Evolutionary conservation across 306 rosid species (phyloP).

Genomic region (Arachis hypogaea): DNA sequence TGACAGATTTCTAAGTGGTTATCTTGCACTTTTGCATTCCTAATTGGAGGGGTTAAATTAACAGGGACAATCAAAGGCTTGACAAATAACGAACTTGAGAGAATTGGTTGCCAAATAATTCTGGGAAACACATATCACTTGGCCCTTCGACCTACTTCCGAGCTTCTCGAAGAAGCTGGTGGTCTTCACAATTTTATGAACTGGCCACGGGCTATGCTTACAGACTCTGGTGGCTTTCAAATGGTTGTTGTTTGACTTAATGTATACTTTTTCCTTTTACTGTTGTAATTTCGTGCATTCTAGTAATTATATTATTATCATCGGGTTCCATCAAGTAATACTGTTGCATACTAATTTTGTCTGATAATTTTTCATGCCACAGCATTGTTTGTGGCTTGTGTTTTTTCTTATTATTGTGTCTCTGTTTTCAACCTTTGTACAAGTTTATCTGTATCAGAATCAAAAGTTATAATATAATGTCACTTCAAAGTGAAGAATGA

Average conservation of each 20-base stretch:
- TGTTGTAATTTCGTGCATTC: constrained; percentile 30
- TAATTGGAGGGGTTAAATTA: constrained; percentile 32
- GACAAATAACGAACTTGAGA: constrained; percentile 83
- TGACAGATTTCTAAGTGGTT: constrained; percentile 18
- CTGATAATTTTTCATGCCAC: constrained; percentile 21
- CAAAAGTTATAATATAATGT: background rate
- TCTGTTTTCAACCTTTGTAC: background rate
- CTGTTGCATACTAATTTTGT: constrained; percentile 5
- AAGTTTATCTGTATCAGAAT: background rate
- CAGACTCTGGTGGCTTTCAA: constrained; percentile 98
- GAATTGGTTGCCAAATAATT: constrained; percentile 93
- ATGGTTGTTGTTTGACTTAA: constrained; percentile 59
- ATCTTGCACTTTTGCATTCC: constrained; percentile 25
- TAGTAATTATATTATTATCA: constrained; percentile 27
- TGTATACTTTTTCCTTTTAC: constrained; percentile 19
- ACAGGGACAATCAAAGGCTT: constrained; percentile 90
- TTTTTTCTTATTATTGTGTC: constrained; percentile 14
- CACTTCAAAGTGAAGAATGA: constrained; percentile 20
- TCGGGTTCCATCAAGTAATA: background rate
- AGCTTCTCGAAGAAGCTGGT: constrained; percentile 85
- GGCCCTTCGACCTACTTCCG: constrained; percentile 91
- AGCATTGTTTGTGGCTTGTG: background rate
- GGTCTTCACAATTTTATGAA: constrained; percentile 96
- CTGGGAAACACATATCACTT: constrained; percentile 97
- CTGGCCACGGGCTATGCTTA: constrained; percentile 93